phyloP scores from a whole-genome alignment of 2,329 filamentous ascomycete species.

The Fusarium sp. region DNA sequence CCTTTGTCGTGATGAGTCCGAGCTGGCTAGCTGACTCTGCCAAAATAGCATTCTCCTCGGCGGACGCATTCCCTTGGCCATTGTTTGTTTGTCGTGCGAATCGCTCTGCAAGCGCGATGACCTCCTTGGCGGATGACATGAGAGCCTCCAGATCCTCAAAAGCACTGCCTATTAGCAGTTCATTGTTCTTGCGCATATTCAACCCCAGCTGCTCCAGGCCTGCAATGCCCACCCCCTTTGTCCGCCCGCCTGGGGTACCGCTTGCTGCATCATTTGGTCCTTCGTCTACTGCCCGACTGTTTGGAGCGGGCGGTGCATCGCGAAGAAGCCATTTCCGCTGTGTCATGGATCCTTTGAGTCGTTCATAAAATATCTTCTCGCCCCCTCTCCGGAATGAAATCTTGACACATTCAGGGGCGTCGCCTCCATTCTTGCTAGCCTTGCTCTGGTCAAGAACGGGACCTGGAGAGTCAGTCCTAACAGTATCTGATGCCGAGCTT shows the following conservation, averaged over 20 bases:
- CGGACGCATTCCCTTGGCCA: slow-evolving; percentile 67
- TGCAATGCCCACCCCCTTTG: slow-evolving; percentile 85
- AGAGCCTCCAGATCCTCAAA: slow-evolving; percentile 97
- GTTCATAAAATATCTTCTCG: slow-evolving; percentile 89
- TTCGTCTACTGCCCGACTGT: slow-evolving; percentile 55
- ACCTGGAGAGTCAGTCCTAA: slow-evolving; percentile 80
- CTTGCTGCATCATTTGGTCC: slow-evolving; percentile 46
- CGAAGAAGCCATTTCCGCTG: slow-evolving; percentile 97
- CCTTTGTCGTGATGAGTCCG: slow-evolving; percentile 91
- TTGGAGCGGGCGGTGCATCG: slow-evolving; percentile 86
- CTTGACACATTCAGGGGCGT: slow-evolving; percentile 82
- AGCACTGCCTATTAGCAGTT: slow-evolving; percentile 88
- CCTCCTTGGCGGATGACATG: slow-evolving; percentile 97
- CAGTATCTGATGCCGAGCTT: slow-evolving; percentile 51
- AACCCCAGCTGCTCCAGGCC: slow-evolving; percentile 88
- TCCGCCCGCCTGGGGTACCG: slow-evolving; percentile 47
- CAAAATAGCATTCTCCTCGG: slow-evolving; percentile 78
- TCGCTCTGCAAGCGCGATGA: slow-evolving; percentile 90
- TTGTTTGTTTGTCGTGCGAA: slow-evolving; percentile 77
- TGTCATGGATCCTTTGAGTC: slow-evolving; percentile 85
- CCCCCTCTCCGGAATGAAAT: slow-evolving; percentile 91
- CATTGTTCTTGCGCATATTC: slow-evolving; percentile 90
- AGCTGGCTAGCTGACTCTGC: slow-evolving; percentile 83
- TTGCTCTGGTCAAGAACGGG: slow-evolving; percentile 66
- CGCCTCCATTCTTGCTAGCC: slow-evolving; percentile 53